Percentiles rank a stretch among this genome's conserved stretches.
Conservation (phyloP, 306 rosid genomes). For the Sechiopsis laciniata region DNA sequence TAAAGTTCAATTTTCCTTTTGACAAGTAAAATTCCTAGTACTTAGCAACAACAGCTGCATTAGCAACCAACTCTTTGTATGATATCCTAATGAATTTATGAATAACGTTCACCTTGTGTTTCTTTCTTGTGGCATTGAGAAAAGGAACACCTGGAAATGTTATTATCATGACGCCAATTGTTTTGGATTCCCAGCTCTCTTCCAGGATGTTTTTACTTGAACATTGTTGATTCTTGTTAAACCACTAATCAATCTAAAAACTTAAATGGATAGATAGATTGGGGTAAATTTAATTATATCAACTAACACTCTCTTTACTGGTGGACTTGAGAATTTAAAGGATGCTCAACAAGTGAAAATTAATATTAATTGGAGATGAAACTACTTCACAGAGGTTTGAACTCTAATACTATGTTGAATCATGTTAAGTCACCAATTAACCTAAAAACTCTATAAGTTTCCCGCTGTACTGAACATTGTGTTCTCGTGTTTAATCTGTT, state of each 20-base stretch:
- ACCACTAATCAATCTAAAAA: no score
- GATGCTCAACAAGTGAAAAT: no score
- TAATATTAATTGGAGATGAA: no score
- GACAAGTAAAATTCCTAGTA: not conserved
- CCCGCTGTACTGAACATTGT: constrained; percentile 23
- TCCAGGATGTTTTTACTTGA: constrained; percentile 3
- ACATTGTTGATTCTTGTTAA: not conserved
- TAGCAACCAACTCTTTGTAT: constrained; percentile 10
- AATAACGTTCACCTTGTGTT: not conserved
- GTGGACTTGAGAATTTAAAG: no score
- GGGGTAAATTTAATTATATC: no score
- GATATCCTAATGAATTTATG: constrained; percentile 1
- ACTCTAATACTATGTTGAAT: no score
- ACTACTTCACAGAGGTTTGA: no score
- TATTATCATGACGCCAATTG: not conserved
- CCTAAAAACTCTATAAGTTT: not conserved
- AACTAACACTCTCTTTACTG: no score
- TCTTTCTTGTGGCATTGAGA: not conserved
- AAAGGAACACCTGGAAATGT: not conserved
- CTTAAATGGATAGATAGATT: no score
- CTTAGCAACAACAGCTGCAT: not conserved
- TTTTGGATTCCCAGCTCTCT: constrained; percentile 10
- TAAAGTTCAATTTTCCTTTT: not conserved
- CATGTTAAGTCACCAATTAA: no score
- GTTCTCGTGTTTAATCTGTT: constrained; percentile 31